Evolutionary conservation across 2,329 filamentous ascomycete genomes (phyloP).

Genomic region (Niveomyces coronatus): DNA sequence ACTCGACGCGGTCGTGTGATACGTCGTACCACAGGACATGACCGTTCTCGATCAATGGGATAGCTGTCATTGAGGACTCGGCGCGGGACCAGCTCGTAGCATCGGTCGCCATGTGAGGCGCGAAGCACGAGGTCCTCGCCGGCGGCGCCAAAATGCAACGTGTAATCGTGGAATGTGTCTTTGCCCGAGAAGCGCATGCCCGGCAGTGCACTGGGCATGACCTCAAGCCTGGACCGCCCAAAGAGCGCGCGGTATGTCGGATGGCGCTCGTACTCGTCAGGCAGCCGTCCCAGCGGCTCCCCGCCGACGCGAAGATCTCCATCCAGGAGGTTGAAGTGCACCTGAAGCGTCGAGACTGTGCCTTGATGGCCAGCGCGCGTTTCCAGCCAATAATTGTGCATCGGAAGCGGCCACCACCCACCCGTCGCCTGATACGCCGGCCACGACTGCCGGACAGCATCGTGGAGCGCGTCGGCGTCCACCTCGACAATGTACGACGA

Average conservation of each 20-base stretch:
- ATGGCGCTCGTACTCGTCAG: constrained; percentile 31
- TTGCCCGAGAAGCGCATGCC: constrained; percentile 33
- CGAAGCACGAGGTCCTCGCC: background rate
- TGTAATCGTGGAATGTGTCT: constrained; percentile 18
- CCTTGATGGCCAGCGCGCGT: background rate
- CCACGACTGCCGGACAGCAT: background rate
- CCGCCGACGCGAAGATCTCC: constrained; percentile 44
- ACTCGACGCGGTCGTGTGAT: background rate
- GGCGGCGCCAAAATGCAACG: constrained; percentile 25
- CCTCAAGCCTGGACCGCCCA: constrained; percentile 29
- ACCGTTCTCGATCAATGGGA: constrained; percentile 31
- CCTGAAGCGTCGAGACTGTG: constrained; percentile 11
- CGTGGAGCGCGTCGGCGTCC: background rate
- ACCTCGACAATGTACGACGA: background rate
- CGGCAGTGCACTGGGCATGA: constrained; percentile 26
- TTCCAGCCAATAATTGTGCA: background rate
- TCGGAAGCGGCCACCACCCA: background rate
- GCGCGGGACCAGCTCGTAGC: constrained; percentile 23
- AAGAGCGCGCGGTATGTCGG: constrained; percentile 33
- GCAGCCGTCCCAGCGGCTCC: constrained; percentile 35
- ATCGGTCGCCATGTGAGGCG: constrained; percentile 21
- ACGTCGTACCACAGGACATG: constrained; percentile 37
- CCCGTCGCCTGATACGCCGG: background rate
- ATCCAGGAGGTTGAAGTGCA: constrained; percentile 40
- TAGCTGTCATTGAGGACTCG: constrained; percentile 19